A percentile compares a stretch with the other conserved stretches of the same genome.
phyloP scores from a whole-genome alignment of 805 yeast species.

The Pichia exigua region DNA sequence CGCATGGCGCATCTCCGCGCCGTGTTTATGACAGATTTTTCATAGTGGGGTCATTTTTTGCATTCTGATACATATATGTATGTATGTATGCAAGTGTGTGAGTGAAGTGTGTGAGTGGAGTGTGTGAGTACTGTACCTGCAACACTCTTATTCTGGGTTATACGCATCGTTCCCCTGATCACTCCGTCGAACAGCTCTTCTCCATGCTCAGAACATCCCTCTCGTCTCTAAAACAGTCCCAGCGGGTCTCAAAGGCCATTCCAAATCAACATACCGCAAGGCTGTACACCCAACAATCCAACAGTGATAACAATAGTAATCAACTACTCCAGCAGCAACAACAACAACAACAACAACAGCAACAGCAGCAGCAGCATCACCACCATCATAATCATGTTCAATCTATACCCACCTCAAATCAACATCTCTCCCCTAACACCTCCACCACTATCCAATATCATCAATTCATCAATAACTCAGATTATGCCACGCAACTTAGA shows the following conservation, averaged over 20 bases:
- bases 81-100: too few species aligned
- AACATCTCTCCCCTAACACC: neutral
- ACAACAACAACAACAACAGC: slow-evolving; percentile 32
- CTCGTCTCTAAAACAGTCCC: neutral
- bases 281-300: slow-evolving; percentile 14
- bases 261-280: neutral
- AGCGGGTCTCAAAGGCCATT: neutral
- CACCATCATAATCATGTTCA: neutral
- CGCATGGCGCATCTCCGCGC: too few species aligned
- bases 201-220: neutral
- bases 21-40: neutral
- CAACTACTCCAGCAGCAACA: slow-evolving; percentile 31
- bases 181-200: too few species aligned
- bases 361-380: slow-evolving; percentile 8
- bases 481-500: slow-evolving; percentile 5
- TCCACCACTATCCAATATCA: neutral
- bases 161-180: too few species aligned
- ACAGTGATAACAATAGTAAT: slow-evolving; percentile 40
- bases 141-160: too few species aligned
- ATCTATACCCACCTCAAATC: neutral
- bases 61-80: neutral
- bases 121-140: too few species aligned
- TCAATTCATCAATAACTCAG: neutral
- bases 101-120: too few species aligned
- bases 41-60: neutral